Base-by-base conservation (phyloP, 2,329 filamentous ascomycete species). In the Alternaria ventricosa region DNA sequence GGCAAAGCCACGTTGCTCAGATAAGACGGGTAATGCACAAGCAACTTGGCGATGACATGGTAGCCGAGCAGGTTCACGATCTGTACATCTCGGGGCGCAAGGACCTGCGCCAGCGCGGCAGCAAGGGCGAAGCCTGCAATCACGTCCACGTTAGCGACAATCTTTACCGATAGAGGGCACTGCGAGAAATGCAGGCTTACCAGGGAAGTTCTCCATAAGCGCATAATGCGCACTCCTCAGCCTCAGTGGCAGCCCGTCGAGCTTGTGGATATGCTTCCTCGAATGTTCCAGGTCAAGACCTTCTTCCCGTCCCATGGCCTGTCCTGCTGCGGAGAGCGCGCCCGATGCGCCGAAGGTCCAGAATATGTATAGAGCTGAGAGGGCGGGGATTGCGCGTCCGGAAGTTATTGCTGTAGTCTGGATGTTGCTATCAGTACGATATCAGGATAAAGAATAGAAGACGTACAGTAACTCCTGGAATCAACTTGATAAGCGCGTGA, bases 181-280 rank as follows among this genome's bases (percentile, higher is more conserved):
- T 18, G 2, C 25, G 8, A 36, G n/a, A 25, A 44, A 5, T 20
- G 5, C 4, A 11, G 36, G 30, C 60, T 22, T 53, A 71, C 67
- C 70, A 6, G 69, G 70, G n/a, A 72, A 72, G 44, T 71, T 72
- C 45, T 72, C 70, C 67, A 72, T 63, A 4, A 72, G 25, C 30
- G 69, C 69, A 55, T 71, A 70, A 46, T 72, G 70, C 13, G 70
- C 69, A 30, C 70, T 72, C 15, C 67, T 61, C 22, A 72, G 12
- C 12, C 70, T 61, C n/a, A 72, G 55, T 2, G 70, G 70, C 12
- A 72, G n/a, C 0, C 70, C 70, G 0, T 66, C 51, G 6, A 72
- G 47, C 4, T 53, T 18, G 11, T 64, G 47, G 2, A 69, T 23
- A 51, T 72, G 60, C 46, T 69, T 70, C 12, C 70, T 56, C 18